These are phyloP conservation scores for Ogataea saltuana DNA, from an alignment of 805 yeast genomes.

Conservation along the genomic window DNA sequence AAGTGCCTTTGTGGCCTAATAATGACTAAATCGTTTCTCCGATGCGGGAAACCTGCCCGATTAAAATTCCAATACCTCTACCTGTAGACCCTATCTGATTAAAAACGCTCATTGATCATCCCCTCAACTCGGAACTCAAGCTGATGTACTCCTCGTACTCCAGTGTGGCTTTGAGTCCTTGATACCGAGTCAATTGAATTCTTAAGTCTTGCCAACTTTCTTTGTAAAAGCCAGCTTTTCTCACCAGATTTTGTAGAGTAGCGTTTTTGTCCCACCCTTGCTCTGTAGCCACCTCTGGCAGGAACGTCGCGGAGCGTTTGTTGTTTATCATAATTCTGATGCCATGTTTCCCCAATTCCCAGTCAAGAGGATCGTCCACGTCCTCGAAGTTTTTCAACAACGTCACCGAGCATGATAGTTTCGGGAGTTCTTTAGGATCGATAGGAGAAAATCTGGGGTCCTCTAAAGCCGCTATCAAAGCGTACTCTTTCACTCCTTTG, in stretches of 20 bases:
- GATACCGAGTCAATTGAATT: constrained; percentile 54
- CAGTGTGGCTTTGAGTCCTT: constrained; percentile 50
- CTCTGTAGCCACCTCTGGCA: constrained; percentile 89
- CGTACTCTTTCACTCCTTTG: constrained; percentile 59
- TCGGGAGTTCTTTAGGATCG: constrained; percentile 49
- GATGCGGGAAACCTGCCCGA: too few species aligned
- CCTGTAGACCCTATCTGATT: background rate
- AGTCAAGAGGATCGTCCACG: constrained; percentile 56
- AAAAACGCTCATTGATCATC: constrained; percentile 7
- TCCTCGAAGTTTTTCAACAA: constrained; percentile 58
- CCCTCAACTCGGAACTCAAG: too few species aligned
- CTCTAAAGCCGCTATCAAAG: constrained; percentile 70
- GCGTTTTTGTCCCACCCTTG: constrained; percentile 78
- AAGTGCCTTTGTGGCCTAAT: too few species aligned
- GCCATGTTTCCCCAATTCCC: constrained; percentile 86
- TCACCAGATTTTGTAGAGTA: constrained; percentile 68
- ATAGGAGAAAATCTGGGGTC: constrained; percentile 81
- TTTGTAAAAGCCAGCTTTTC: constrained; percentile 61
- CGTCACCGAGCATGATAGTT: constrained; percentile 61
- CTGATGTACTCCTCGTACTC: constrained; percentile 42
- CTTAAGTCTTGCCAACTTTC: constrained; percentile 34
- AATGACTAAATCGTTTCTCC: too few species aligned
- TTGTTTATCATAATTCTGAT: constrained; percentile 58
- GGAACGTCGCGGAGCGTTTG: constrained; percentile 66
- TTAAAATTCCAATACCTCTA: background rate